A percentile compares a stretch with the other conserved stretches of the same genome.
Evolutionary conservation across 305 asterid species (phyloP).

Genomic region (Fraxinus nigra): DNA sequence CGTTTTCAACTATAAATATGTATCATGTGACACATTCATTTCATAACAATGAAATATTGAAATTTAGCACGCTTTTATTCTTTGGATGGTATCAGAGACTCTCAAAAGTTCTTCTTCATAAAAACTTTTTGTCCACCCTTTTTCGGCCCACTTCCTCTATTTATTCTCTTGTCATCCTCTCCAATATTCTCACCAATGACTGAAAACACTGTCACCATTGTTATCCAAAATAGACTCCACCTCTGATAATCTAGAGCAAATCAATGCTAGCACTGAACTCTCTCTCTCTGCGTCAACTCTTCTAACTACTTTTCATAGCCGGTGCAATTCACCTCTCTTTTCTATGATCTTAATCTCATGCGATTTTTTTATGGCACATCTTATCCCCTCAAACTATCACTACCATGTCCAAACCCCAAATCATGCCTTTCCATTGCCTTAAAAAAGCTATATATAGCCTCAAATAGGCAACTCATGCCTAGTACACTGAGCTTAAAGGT

Average conservation of each 20-base stretch:
- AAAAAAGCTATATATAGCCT: neutral
- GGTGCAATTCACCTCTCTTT: neutral
- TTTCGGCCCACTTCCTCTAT: neutral
- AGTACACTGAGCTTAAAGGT: neutral
- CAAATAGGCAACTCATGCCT: neutral
- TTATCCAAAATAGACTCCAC: neutral
- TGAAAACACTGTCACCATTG: neutral
- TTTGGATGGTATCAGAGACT: neutral
- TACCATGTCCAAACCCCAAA: neutral
- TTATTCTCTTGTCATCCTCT: neutral
- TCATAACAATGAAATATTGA: neutral
- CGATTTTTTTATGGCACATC: neutral
- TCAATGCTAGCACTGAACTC: neutral
- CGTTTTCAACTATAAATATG: neutral
- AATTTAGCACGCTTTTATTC: neutral
- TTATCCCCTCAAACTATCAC: neutral
- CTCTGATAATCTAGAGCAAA: neutral
- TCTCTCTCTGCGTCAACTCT: neutral
- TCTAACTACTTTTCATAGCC: neutral
- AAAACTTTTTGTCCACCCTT: neutral
- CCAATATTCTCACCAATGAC: neutral
- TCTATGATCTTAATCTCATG: neutral
- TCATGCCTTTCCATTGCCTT: neutral
- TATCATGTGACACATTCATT: neutral
- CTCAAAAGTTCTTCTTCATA: neutral